Conservation (phyloP, 306 rosid species). For the Notholithocarpus densiflorus region DNA sequence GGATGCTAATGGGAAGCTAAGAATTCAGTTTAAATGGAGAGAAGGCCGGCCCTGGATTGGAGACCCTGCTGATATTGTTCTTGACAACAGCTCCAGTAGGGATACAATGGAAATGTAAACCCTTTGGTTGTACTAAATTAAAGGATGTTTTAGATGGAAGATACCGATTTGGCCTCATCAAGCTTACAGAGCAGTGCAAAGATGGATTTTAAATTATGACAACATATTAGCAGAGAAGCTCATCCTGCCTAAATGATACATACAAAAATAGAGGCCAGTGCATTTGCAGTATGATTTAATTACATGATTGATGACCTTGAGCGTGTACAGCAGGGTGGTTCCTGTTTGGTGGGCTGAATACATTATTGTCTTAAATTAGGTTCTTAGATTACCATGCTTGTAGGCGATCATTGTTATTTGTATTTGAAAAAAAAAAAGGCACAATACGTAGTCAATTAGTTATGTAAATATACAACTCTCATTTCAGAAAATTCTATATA, state of each 20-base stretch:
- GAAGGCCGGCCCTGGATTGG: conserved; percentile 98
- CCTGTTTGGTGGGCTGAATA: neutral
- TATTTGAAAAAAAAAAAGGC: neutral
- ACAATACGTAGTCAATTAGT: neutral
- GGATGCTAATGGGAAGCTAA: conserved; percentile 89
- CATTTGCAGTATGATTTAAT: neutral
- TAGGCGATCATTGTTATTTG: neutral
- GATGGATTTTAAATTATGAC: neutral
- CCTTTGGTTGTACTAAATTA: neutral
- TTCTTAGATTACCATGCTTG: neutral
- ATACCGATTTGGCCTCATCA: neutral
- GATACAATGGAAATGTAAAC: neutral
- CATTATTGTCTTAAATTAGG: neutral
- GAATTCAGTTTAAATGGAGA: conserved; percentile 91
- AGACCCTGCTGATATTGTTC: conserved; percentile 85
- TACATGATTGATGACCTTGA: neutral
- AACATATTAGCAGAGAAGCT: neutral
- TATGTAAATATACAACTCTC: neutral
- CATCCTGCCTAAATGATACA: neutral
- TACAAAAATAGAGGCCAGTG: neutral
- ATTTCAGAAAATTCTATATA: neutral
- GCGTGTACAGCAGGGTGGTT: neutral
- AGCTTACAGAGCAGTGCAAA: neutral
- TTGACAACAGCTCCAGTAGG: conserved; percentile 47
- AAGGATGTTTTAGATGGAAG: neutral